Evolutionary conservation across 352 stramenopile genomes (phyloP).

Genomic region (Phytophthora sp.): DNA sequence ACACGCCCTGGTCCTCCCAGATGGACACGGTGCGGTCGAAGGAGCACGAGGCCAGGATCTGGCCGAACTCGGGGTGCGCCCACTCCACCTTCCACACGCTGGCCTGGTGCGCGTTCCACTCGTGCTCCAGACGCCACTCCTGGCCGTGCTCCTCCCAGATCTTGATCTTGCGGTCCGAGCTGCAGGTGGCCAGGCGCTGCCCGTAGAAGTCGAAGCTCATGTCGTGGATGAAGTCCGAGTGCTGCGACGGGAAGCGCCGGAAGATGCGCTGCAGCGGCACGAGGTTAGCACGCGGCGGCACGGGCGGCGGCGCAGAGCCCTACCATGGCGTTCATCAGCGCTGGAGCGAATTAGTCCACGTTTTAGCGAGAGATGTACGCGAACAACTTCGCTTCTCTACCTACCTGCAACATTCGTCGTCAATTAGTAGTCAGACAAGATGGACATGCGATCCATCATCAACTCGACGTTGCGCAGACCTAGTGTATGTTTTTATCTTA

Average conservation of each 20-base stretch:
- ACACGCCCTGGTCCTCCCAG: conserved; percentile 92
- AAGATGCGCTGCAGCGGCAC: conserved; percentile 72
- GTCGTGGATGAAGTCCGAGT: conserved; percentile 92
- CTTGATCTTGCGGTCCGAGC: conserved; percentile 93
- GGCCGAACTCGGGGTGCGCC: conserved; percentile 96
- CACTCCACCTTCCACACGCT: conserved; percentile 94
- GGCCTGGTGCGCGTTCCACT: conserved; percentile 91
- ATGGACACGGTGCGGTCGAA: conserved; percentile 95
- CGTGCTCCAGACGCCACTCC: conserved; percentile 88
- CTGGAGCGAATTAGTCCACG: no score
- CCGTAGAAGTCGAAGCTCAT: conserved; percentile 95
- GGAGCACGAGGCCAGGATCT: conserved; percentile 94
- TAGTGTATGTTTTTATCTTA: no score
- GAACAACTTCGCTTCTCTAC: no score
- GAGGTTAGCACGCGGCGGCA: neutral
- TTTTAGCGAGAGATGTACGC: no score
- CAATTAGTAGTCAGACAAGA: no score
- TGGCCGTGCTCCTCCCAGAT: conserved; percentile 86
- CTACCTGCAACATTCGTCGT: no score
- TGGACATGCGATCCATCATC: no score
- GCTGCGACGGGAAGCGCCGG: conserved; percentile 84
- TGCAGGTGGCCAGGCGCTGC: conserved; percentile 90
- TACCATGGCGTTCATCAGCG: no score
- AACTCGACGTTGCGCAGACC: no score
- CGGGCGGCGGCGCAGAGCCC: neutral